Base-by-base conservation (phyloP, 495 filamentous ascomycete genomes). In the Trichoderma gamsii region DNA sequence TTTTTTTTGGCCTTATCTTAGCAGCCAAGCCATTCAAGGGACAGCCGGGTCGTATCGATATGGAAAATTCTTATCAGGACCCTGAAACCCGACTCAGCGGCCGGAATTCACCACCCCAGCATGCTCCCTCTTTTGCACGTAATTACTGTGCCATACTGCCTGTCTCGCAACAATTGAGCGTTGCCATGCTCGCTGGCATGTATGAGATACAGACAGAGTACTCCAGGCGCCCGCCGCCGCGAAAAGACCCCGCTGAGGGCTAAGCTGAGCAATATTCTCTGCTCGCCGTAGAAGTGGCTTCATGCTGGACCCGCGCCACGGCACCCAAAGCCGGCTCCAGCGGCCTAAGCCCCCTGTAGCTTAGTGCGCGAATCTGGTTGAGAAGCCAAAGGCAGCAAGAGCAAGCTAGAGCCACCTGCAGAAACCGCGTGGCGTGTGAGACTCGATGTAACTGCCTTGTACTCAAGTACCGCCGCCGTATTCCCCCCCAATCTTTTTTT, bases 311-410 rank as follows among this genome's bases (percentile, higher is more conserved):
- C 56, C 27, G 9, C 56, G 56, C 56, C 56, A 61, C 56, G 56
- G 56, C 23, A 61, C 56, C 56, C 56, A 61, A n/a, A 61, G 56
- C 56, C 56, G 56, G 56, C 23, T 61, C 56, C 56, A 29, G 8
- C 27, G 56, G 56, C 16, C 23, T 52, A 44, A 44, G 25, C 67
- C 67, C 61, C 5, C 43, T 25, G 13, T 1, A 51, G 67, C 52
- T 6, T 68, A 68, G 67, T 8, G 52, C 61, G 16, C 16, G n/a
- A 68, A 68, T 68, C 27, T 68, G 67, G 67, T 68, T 68, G 67
- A 68, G 66, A 13, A 68, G n/a, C 29, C 51, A 11, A 49, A n/a
- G n/a, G 32, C 3, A 38, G 35, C 35, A 6, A 38, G 35, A 38
- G 35, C 5, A 38, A 6, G 35, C 35, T 5, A 7, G 35, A 38